Base-by-base conservation (phyloP, 306 rosid species). In the Luffa aegyptiaca region DNA sequence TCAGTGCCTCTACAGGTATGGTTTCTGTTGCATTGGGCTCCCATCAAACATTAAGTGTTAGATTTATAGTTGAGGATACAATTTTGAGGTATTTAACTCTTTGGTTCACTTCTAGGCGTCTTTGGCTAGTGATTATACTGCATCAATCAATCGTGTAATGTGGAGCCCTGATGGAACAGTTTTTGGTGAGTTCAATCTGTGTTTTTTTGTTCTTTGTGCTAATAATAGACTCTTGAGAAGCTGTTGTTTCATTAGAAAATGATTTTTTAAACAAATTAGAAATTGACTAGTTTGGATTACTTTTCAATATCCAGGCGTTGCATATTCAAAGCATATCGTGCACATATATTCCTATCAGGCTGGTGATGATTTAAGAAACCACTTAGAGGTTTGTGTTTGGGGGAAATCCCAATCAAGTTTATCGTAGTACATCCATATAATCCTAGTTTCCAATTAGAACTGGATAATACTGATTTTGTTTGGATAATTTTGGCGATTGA, bases 131-230 rank as follows among this genome's bases (percentile, higher is more conserved):
- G 99, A 96, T 76, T 89, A 86, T 86, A 79, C 96, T 12, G 91
- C 92, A 61, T 93, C 99, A 61, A 86, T 96, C 59, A 93, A 96
- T 78, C 93, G 99, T 13, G 99, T 96, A 77, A 85, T 93, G 85
- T 96, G 98, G 98, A 93, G 96, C 87, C 97, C 98, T 84, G 99
- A 96, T 80, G 99, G 99, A 84, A 83, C 87, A 58, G 87, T 90
- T 86, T 85, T 90, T 86, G 97, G 99, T 96, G 83, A 74, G 91
- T 78, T 83, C 77, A 77, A 18, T 52, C 62, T 62, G n/a, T 66
- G n/a, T 42, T 72, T 41, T 64, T 46, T 64, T 14, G 16, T n/a
- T 14, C 33, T 66, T 78, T 49, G 16, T 77, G 36, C 64, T 44
- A 17, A 35, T 71, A 18, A 61, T 45, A 26, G 72, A 77, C 70